A percentile compares a stretch with the other conserved stretches of the same genome.
Conservation (phyloP, 2,329 filamentous ascomycete genomes). For the Fusarium begoniae region DNA sequence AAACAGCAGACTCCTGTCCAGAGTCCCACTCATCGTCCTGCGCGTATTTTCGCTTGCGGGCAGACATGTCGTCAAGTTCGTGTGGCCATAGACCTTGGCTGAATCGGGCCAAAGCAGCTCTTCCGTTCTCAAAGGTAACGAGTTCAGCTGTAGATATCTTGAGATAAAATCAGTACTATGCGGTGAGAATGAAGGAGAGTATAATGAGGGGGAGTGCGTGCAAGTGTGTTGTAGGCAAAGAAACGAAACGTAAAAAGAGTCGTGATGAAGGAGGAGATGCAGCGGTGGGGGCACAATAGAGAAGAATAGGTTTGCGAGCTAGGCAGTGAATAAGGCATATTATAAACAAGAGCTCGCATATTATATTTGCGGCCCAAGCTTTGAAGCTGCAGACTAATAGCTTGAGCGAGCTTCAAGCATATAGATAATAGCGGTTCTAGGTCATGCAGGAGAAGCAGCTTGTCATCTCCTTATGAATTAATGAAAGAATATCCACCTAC, state of each 20-base stretch:
- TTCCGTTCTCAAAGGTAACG: conserved; percentile 46
- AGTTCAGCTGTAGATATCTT: conserved; percentile 48
- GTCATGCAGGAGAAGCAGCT: background rate
- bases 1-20: conserved; percentile 33
- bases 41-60: conserved; percentile 47
- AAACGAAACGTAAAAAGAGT: background rate
- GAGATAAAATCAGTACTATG: conserved; percentile 27
- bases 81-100: conserved; percentile 16
- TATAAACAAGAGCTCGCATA: conserved; percentile 5
- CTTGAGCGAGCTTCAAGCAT: background rate
- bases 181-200: background rate
- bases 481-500: conserved; percentile 49
- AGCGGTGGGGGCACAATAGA: conserved; percentile 20
- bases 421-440: background rate
- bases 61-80: conserved; percentile 28
- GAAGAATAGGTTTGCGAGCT: conserved; percentile 15
- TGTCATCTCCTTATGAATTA: background rate
- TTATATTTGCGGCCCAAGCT: background rate
- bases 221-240: background rate
- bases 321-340: conserved; percentile 35
- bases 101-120: conserved; percentile 41
- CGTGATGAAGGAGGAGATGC: background rate
- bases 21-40: conserved; percentile 44
- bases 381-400: background rate
- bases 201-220: background rate